phyloP scores from a whole-genome alignment of 768 basidiomycete genomes.

The Boletus edulis region DNA sequence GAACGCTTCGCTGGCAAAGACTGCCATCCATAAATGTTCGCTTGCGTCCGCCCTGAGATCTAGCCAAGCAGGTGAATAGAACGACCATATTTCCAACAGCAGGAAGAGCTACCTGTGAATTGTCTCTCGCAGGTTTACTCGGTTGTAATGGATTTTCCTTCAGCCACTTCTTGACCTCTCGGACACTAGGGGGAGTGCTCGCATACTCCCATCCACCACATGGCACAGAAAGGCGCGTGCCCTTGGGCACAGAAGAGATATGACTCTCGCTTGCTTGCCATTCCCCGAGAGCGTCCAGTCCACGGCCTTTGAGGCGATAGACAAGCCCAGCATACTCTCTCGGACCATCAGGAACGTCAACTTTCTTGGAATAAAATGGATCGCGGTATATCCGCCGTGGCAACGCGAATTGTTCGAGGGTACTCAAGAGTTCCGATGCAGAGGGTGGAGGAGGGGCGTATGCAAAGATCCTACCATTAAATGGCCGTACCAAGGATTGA shows the following conservation, averaged over 20 bases:
- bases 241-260: background rate
- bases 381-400: slow-evolving; percentile 64
- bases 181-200: slow-evolving; percentile 59
- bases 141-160: slow-evolving; percentile 20
- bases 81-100: background rate
- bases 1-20: slow-evolving; percentile 47
- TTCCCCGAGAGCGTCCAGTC: slow-evolving; percentile 53
- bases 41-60: slow-evolving; percentile 77
- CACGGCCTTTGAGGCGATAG: slow-evolving; percentile 68
- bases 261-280: slow-evolving; percentile 42
- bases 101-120: slow-evolving; percentile 49
- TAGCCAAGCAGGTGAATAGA: slow-evolving; percentile 22
- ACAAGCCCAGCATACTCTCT: slow-evolving; percentile 77
- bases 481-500: slow-evolving; percentile 1
- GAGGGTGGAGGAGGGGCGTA: slow-evolving; percentile 56
- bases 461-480: slow-evolving; percentile 30
- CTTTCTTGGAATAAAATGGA: slow-evolving; percentile 75
- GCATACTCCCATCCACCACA: slow-evolving; percentile 82
- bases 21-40: slow-evolving; percentile 64
- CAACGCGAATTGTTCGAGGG: slow-evolving; percentile 46
- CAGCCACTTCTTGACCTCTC: slow-evolving; percentile 57
- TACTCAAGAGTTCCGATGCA: slow-evolving; percentile 41
- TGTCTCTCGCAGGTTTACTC: slow-evolving; percentile 23
- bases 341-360: slow-evolving; percentile 65
- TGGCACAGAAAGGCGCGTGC: slow-evolving; percentile 20